phyloP scores from a whole-genome alignment of 148 eudicot species.

The Selenicereus undatus region DNA sequence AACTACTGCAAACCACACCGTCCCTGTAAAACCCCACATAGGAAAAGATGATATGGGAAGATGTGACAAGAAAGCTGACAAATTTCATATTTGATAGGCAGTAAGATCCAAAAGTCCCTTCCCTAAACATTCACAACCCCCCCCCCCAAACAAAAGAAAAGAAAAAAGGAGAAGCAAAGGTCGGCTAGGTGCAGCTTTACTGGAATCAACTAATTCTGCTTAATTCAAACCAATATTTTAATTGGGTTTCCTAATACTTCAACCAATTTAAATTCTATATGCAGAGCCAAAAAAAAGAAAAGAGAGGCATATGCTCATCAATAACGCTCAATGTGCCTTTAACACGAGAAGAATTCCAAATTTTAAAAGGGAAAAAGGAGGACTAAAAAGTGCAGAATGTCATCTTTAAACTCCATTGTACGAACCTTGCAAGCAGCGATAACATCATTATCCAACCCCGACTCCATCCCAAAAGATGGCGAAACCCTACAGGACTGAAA shows the following conservation, averaged over 20 bases:
- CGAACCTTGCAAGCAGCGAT: slow-evolving; percentile 27
- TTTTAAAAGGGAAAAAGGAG: background rate
- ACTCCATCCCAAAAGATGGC: background rate
- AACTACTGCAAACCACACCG: background rate
- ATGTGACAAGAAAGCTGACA: too few relatives aligned
- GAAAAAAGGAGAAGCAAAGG: background rate
- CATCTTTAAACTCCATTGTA: background rate
- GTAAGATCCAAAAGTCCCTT: background rate
- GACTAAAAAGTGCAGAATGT: background rate
- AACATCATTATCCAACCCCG: slow-evolving; percentile 25
- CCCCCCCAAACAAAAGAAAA: background rate
- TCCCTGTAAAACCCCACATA: background rate
- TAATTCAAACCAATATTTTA: background rate
- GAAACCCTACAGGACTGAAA: background rate
- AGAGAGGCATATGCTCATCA: background rate
- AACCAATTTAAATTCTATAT: too few relatives aligned
- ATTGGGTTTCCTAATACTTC: background rate
- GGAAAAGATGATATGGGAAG: background rate
- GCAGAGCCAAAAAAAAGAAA: too few relatives aligned
- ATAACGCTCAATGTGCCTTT: background rate
- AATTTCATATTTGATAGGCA: too few relatives aligned
- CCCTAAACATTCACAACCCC: background rate
- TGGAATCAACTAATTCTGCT: background rate
- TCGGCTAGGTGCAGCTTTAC: background rate
- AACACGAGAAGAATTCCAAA: too few relatives aligned